Evolutionary conservation across 163 green algal genomes (phyloP), one percentile per base, ranked within the genome.

Genomic region (Scenedesmus sp.): DNA sequence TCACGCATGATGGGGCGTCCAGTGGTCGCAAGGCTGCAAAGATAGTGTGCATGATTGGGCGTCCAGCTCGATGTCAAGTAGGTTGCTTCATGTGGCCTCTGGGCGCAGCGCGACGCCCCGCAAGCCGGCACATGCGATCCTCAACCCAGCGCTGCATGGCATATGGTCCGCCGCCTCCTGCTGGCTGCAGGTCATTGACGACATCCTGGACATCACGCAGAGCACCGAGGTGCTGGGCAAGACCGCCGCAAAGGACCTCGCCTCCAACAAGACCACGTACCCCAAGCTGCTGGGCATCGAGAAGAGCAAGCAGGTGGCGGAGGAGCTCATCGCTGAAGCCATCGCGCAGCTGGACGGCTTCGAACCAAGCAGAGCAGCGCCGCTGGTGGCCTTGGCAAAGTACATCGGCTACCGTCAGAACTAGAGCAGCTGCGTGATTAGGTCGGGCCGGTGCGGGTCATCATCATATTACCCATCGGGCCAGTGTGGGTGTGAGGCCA

Each of bases 151-250:
- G 1, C 56, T n/a, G 20, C 22, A 70, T 80, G 2, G 5, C 0
- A 44, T 7, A 44, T 80, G n/a, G n/a, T 44, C 2, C 10, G 2
- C n/a, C 2, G 1, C n/a, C n/a, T 30, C n/a, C 46, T 73, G 6
- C 43, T 37, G 3, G 33, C 40, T 3, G 26, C 95, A 99, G 96
- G 97, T 99, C 10, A 94, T 99, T 82, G 98, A 99, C 92, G 98
- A 99, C 95, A 99, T 99, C 91, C 95, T 99, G 88, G 98, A 99
- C 93, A 97, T 99, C 85, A 99, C 98, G 18, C 93, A 96, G 88
- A 98, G 96, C 0, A 98, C 95, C 26, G 98, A 99, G 95, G 89
- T 98, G 94, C 95, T 99, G 78, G 98, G 98, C 56, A 99, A 99
- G 95, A 99, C 98, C 0, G 98, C 98, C 0, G 98, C 97, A 65